These are phyloP conservation scores for Xylariaceae sp. DNA, from an alignment of 2,329 filamentous ascomycete species.

Conservation along the genomic window DNA sequence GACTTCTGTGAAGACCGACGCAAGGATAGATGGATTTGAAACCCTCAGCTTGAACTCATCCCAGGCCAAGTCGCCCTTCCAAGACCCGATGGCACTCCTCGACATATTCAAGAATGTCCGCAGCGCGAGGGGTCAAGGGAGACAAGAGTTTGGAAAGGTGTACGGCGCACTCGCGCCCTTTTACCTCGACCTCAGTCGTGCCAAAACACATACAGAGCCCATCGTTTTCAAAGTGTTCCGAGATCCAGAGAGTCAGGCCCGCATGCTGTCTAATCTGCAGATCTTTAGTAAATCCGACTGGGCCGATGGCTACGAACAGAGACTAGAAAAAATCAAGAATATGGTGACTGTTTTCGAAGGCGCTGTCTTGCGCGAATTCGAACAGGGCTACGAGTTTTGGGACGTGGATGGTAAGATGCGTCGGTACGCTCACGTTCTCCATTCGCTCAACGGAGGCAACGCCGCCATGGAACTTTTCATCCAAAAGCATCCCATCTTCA, in stretches of 20 bases:
- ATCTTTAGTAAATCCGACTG: slow-evolving; percentile 78
- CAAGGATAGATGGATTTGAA: slow-evolving; percentile 68
- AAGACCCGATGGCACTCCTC: slow-evolving; percentile 63
- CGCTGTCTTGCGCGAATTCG: slow-evolving; percentile 85
- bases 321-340: slow-evolving; percentile 67
- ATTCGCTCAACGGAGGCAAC: slow-evolving; percentile 73
- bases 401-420: slow-evolving; percentile 88
- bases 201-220: slow-evolving; percentile 72
- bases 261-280: slow-evolving; percentile 78
- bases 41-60: slow-evolving; percentile 57
- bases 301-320: slow-evolving; percentile 65
- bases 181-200: slow-evolving; percentile 75
- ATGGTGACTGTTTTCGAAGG: slow-evolving; percentile 86
- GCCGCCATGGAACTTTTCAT: slow-evolving; percentile 81
- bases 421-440: slow-evolving; percentile 81
- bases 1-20: slow-evolving; percentile 28
- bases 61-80: slow-evolving; percentile 41
- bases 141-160: slow-evolving; percentile 85
- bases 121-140: slow-evolving; percentile 79
- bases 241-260: slow-evolving; percentile 85
- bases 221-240: slow-evolving; percentile 82
- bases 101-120: slow-evolving; percentile 65
- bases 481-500: slow-evolving; percentile 81
- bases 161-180: slow-evolving; percentile 86
- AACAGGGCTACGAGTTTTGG: slow-evolving; percentile 83